phyloP scores from a whole-genome alignment of 305 asterid genomes.

The Solanum chacoense region DNA sequence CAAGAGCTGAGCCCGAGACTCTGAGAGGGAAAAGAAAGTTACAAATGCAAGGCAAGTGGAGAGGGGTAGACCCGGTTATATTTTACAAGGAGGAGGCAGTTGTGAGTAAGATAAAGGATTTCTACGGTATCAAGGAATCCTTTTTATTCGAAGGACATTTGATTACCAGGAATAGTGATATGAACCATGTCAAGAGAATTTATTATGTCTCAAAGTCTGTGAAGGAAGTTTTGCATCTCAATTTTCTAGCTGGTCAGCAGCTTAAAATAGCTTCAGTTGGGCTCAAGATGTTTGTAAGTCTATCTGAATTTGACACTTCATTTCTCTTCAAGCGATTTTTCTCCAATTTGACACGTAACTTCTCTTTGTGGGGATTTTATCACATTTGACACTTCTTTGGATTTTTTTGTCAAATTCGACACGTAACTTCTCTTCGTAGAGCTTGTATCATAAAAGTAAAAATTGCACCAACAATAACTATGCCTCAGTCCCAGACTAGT shows the following conservation, averaged over 20 bases:
- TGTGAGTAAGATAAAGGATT: conserved; percentile 51
- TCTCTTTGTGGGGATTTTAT: neutral
- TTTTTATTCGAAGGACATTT: conserved; percentile 75
- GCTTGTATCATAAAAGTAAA: neutral
- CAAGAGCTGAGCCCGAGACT: conserved; percentile 24
- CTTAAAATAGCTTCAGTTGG: conserved; percentile 96
- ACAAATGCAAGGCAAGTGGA: conserved; percentile 91
- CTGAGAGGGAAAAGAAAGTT: conserved; percentile 61
- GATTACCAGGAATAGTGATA: conserved; percentile 65
- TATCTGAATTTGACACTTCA: neutral
- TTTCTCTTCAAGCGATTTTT: neutral
- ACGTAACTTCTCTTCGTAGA: neutral
- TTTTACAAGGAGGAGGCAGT: conserved; percentile 61
- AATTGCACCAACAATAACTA: neutral
- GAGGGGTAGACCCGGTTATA: conserved; percentile 93
- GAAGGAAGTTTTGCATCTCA: conserved; percentile 75
- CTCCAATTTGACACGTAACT: neutral
- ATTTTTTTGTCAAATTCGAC: neutral
- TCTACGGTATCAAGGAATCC: conserved; percentile 75
- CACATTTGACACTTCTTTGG: neutral
- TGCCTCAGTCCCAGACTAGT: neutral
- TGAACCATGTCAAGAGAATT: conserved; percentile 73
- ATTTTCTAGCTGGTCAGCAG: conserved; percentile 68
- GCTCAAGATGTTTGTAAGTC: conserved; percentile 92
- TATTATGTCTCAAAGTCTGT: conserved; percentile 72